These are phyloP conservation scores for Ceratopteris richardii DNA, from an alignment of 75 land plant species.

Conservation along the genomic window DNA sequence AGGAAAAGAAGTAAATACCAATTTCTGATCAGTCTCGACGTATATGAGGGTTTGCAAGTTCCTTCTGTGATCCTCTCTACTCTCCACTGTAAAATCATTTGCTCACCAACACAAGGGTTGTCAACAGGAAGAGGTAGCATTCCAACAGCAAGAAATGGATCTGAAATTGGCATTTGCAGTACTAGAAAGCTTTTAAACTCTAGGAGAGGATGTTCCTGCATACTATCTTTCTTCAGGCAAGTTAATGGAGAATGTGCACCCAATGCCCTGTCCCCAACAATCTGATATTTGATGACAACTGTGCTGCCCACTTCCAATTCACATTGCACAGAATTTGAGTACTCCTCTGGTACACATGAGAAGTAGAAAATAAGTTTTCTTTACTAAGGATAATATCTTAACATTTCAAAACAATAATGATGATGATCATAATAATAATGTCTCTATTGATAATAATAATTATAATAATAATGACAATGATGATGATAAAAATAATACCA, in stretches of 20 bases:
- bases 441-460: too few relatives aligned
- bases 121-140: slow-evolving; percentile 69
- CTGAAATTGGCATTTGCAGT: slow-evolving; percentile 75
- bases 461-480: too few relatives aligned
- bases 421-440: too few relatives aligned
- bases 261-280: slow-evolving; percentile 50
- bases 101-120: slow-evolving; percentile 79
- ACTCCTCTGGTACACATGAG: too few relatives aligned
- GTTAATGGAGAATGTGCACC: slow-evolving; percentile 71
- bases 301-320: slow-evolving; percentile 26
- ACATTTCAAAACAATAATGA: too few relatives aligned
- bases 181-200: slow-evolving; percentile 51
- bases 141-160: slow-evolving; percentile 84
- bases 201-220: slow-evolving; percentile 13
- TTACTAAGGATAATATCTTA: too few relatives aligned
- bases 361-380: too few relatives aligned
- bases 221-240: slow-evolving; percentile 11
- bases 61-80: slow-evolving; percentile 75
- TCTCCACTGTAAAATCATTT: slow-evolving; percentile 76
- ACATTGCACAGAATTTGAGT: not conserved
- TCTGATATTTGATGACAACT: slow-evolving; percentile 59
- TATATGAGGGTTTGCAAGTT: not conserved
- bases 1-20: too few relatives aligned
- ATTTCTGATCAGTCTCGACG: too few relatives aligned
- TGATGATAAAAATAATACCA: slow-evolving; percentile 36